phyloP scores from a whole-genome alignment of 768 basidiomycete genomes.

The Phanerochaete sordida region DNA sequence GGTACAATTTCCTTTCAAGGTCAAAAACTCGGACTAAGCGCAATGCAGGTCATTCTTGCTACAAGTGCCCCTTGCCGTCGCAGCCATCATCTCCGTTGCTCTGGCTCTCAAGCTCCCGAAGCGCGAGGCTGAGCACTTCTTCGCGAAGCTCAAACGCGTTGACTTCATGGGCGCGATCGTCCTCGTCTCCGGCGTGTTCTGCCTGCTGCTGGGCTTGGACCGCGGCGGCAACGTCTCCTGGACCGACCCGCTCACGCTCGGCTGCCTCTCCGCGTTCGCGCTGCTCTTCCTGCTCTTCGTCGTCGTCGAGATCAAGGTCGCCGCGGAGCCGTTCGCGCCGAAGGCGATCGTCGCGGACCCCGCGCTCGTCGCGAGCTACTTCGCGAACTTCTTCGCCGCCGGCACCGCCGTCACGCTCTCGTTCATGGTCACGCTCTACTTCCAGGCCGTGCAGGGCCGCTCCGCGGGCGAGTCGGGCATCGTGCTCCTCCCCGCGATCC shows the following conservation, averaged over 20 bases:
- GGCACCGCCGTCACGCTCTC: slow-evolving; percentile 41
- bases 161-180: slow-evolving; percentile 59
- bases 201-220: slow-evolving; percentile 56
- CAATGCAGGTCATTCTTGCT: slow-evolving; percentile 49
- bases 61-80: slow-evolving; percentile 53
- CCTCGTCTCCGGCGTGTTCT: slow-evolving; percentile 53
- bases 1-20: slow-evolving; percentile 30
- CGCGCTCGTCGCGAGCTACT: slow-evolving; percentile 49
- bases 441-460: slow-evolving; percentile 52
- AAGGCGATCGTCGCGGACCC: slow-evolving; percentile 47
- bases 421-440: slow-evolving; percentile 53
- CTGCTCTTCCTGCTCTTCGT: slow-evolving; percentile 31
- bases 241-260: slow-evolving; percentile 22
- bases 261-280: slow-evolving; percentile 12
- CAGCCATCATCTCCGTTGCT: slow-evolving; percentile 52
- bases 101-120: slow-evolving; percentile 53
- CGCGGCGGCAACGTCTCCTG: slow-evolving; percentile 31
- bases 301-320: slow-evolving; percentile 44
- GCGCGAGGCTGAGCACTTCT: slow-evolving; percentile 36
- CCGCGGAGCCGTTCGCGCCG: slow-evolving; percentile 60
- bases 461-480: slow-evolving; percentile 48
- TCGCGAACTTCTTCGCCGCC: slow-evolving; percentile 57
- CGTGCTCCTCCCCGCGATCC: slow-evolving; percentile 46
- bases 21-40: not conserved
- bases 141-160: slow-evolving; percentile 51